phyloP scores from a whole-genome alignment of 2,329 filamentous ascomycete genomes.

The Drechslerella stenobrocha region DNA sequence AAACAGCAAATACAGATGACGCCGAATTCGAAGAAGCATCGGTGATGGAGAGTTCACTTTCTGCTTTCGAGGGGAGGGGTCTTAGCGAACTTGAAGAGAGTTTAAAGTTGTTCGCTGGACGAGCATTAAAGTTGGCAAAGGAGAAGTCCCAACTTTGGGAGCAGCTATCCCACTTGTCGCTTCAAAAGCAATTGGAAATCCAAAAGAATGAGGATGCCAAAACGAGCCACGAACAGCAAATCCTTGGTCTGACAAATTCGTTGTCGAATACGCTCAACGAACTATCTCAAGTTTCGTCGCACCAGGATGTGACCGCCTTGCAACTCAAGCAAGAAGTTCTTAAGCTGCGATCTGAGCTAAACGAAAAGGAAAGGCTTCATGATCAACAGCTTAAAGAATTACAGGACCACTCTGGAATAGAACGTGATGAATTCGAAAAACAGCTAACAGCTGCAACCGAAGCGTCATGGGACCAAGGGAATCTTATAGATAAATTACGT shows the following conservation, averaged over 20 bases:
- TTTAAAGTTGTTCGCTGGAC: constrained; percentile 5
- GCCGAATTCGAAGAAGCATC: background rate
- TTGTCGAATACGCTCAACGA: constrained; percentile 37
- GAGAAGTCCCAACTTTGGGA: constrained; percentile 4
- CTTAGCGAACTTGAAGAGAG: constrained; percentile 11
- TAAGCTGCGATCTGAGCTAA: constrained; percentile 20
- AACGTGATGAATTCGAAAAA: constrained; percentile 21
- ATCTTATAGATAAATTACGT: constrained; percentile 8
- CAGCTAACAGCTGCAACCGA: background rate
- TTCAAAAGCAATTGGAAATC: constrained; percentile 18
- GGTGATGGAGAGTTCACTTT: no score
- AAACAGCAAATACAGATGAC: background rate
- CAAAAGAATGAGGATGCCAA: constrained; percentile 27
- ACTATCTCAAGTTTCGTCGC: constrained; percentile 37
- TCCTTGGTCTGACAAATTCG: constrained; percentile 35
- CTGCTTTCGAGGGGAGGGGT: background rate
- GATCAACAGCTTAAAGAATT: constrained; percentile 14
- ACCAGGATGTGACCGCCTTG: constrained; percentile 20
- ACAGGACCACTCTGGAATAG: background rate
- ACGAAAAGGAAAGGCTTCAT: constrained; percentile 12
- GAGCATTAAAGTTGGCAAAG: constrained; percentile 12
- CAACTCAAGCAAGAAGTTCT: constrained; percentile 27
- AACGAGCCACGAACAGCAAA: constrained; percentile 33
- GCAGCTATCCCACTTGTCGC: constrained; percentile 18
- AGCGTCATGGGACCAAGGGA: constrained; percentile 9